Percentiles rank a stretch among this genome's conserved stretches.
phyloP scores from a whole-genome alignment of 2,329 filamentous ascomycete genomes.

The Ceratocystis destructans region DNA sequence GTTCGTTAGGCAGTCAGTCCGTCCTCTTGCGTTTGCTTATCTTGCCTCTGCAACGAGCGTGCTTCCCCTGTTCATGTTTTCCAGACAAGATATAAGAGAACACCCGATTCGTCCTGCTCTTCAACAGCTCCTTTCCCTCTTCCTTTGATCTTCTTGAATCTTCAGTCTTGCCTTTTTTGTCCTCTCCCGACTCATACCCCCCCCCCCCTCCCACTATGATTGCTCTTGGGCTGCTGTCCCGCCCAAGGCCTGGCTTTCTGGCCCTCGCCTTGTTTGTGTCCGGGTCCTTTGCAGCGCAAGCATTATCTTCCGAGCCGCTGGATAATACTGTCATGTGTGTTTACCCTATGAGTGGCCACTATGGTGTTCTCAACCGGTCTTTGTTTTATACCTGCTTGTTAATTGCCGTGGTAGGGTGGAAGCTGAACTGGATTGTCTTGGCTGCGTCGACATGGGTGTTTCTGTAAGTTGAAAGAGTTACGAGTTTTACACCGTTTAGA shows the following conservation, averaged over 20 bases:
- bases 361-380: constrained; percentile 15
- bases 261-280: constrained; percentile 8
- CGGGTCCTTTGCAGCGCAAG: constrained; percentile 9
- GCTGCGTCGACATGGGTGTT: constrained; percentile 12
- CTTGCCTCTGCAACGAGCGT: too few relatives aligned
- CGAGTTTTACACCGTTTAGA: background rate
- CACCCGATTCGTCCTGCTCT: background rate
- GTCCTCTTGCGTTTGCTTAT: background rate
- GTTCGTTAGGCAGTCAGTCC: background rate
- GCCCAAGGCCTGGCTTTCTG: background rate
- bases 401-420: constrained; percentile 17
- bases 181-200: background rate
- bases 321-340: constrained; percentile 18
- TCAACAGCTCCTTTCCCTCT: background rate
- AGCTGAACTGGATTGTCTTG: constrained; percentile 14
- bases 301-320: constrained; percentile 9
- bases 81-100: background rate
- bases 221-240: background rate
- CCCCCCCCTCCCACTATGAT: background rate
- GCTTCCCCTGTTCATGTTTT: background rate
- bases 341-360: constrained; percentile 17
- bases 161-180: background rate
- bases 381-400: constrained; percentile 16
- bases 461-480: constrained; percentile 16
- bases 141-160: background rate